phyloP scores from a whole-genome alignment of 345 rosid species.

The Euphorbia lathyris region DNA sequence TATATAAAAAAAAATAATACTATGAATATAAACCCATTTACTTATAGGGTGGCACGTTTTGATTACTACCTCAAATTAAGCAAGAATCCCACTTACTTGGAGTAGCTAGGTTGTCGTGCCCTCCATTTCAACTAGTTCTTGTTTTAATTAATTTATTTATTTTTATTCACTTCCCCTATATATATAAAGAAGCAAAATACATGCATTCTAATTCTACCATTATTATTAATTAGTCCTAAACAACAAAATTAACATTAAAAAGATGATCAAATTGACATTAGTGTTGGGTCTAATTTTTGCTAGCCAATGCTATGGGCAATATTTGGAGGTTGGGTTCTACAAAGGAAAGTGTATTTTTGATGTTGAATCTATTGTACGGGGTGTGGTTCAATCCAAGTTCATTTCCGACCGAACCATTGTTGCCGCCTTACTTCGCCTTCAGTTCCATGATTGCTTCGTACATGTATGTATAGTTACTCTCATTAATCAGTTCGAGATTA shows the following conservation, averaged over 20 bases:
- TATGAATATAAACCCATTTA: not conserved
- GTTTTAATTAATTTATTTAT: not conserved
- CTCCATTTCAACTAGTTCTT: slow-evolving; percentile 3
- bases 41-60: slow-evolving; percentile 13
- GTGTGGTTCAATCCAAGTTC: slow-evolving; percentile 10
- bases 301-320: slow-evolving; percentile 32
- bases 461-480: slow-evolving; percentile 27
- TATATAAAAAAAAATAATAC: not conserved
- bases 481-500: too few relatives aligned
- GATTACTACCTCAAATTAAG: not conserved
- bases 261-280: slow-evolving; percentile 18
- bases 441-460: slow-evolving; percentile 53
- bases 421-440: slow-evolving; percentile 47
- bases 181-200: not conserved
- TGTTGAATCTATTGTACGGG: slow-evolving; percentile 38
- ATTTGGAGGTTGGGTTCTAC: slow-evolving; percentile 36
- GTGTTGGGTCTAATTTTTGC: slow-evolving; percentile 26
- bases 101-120: not conserved
- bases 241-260: not conserved
- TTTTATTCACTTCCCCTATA: not conserved
- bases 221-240: too few relatives aligned
- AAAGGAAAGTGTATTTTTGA: slow-evolving; percentile 22
- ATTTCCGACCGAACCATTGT: slow-evolving; percentile 20
- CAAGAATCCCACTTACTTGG: not conserved
- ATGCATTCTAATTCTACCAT: not conserved